Base-by-base conservation (phyloP, 805 yeast species). In the Cyberlindnera amylophila region DNA sequence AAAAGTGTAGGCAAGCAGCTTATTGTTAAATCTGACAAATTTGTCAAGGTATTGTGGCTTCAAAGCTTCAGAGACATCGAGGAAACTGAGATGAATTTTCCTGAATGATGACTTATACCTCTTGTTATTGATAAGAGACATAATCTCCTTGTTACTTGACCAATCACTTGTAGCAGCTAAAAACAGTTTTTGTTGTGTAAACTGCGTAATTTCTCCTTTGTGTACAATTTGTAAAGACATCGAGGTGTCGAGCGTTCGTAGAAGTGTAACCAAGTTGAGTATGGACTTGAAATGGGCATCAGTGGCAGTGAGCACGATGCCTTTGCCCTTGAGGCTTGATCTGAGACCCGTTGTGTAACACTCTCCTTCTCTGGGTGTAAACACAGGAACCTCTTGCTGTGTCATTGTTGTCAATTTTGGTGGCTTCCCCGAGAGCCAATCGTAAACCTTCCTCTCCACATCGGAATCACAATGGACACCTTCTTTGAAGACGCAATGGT, bases 1-100 rank as follows among this genome's bases (percentile, higher is more conserved):
- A 57, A 81, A 80, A 27, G 77, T 45, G 13, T 72, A 61, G 1
- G 84, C 81, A 19, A 78, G 51, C 55, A 81, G 68, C 55, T 80
- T 81, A 41, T 63, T 64, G 17, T 55, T 49, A 42, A 55, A 66
- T 51, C 57, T 54, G 62, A 64, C 33, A 62, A 66, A 69, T 6
- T 42, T 12, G 3, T 13, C 31, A 10, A 19, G 4, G 30, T 45
- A 47, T 6, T 26, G 26, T 10, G 38, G 21, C 4, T 21, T 12
- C n/a, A 57, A 38, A n/a, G 46, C 32, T 2, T 33, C 28, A 1
- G 39, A 16, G 12, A 46, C 39, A 40, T 58, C 42, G 23, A 62
- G 53, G 41, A 64, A 63, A 53, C 57, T 50, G 6, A 64, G 13
- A 4, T 62, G 58, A 21, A 57, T 46, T 15, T 14, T 14, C 4